A percentile compares a stretch with the other conserved stretches of the same genome.
Conservation (phyloP, 2,329 filamentous ascomycete genomes). For the Cladosporium velox region DNA sequence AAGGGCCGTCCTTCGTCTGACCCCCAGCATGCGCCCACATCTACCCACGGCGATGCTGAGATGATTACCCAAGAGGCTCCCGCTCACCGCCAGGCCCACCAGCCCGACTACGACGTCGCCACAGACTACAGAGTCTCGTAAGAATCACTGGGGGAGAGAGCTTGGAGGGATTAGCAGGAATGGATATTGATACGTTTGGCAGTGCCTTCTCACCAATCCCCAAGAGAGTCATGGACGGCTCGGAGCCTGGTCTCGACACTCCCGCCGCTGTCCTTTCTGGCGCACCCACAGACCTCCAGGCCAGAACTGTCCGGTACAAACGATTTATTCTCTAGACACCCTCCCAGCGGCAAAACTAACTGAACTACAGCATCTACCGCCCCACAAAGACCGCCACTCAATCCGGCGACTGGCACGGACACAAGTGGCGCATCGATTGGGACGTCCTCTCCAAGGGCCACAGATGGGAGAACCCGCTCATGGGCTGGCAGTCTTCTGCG, state of each 20-base stretch:
- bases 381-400: constrained; percentile 94
- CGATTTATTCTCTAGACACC: background rate
- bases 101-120: constrained; percentile 78
- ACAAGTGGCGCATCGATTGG: constrained; percentile 98
- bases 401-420: constrained; percentile 81
- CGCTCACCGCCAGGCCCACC: constrained; percentile 59
- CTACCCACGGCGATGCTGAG: constrained; percentile 33
- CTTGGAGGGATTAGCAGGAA: background rate
- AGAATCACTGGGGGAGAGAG: constrained; percentile 37
- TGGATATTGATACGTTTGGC: constrained; percentile 24
- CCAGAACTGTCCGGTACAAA: constrained; percentile 83
- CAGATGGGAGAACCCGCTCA: constrained; percentile 96
- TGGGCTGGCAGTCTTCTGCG: constrained; percentile 96
- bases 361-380: constrained; percentile 74
- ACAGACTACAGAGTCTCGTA: constrained; percentile 92
- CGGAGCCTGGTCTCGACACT: constrained; percentile 72
- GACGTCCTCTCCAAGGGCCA: constrained; percentile 89
- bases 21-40: constrained; percentile 17
- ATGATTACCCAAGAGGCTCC: constrained; percentile 55
- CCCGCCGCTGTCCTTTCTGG: constrained; percentile 87
- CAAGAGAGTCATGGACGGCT: constrained; percentile 85
- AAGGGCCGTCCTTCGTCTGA: constrained; percentile 22
- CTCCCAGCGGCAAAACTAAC: constrained; percentile 21
- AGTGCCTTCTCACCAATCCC: constrained; percentile 91
- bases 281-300: constrained; percentile 90